Evolutionary conservation across 768 basidiomycete species (phyloP).

Genomic region (Kwoniella dejecticola): DNA sequence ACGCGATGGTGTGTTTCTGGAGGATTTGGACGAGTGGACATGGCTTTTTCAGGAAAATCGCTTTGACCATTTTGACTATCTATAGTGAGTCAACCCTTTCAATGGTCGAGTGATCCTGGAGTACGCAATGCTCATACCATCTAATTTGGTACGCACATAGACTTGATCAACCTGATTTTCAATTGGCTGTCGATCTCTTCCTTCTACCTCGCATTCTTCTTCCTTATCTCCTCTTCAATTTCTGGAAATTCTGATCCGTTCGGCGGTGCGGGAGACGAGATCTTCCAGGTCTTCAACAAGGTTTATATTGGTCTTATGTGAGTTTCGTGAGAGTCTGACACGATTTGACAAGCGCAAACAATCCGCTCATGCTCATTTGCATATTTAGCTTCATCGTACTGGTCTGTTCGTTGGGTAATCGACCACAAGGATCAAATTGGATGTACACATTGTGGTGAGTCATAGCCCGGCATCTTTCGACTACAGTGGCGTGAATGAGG

Average conservation of each 20-base stretch:
- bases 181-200: slow-evolving; percentile 49
- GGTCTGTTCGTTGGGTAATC: slow-evolving; percentile 74
- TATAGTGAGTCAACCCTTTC: slow-evolving; percentile 44
- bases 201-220: slow-evolving; percentile 62
- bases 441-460: slow-evolving; percentile 67
- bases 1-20: slow-evolving; percentile 49
- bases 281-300: slow-evolving; percentile 75
- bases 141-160: slow-evolving; percentile 3
- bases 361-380: neutral
- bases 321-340: slow-evolving; percentile 56
- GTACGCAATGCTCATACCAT: neutral
- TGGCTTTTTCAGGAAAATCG: slow-evolving; percentile 48
- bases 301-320: slow-evolving; percentile 83
- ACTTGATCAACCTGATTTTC: slow-evolving; percentile 50
- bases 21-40: slow-evolving; percentile 54
- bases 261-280: slow-evolving; percentile 68
- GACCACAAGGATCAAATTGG: slow-evolving; percentile 83
- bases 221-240: slow-evolving; percentile 82
- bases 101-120: too few relatives aligned
- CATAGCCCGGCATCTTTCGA: too few relatives aligned
- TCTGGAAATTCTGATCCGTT: slow-evolving; percentile 68
- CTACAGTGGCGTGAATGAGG: too few relatives aligned
- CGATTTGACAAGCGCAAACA: neutral
- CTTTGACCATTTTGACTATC: slow-evolving; percentile 42
- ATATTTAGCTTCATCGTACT: slow-evolving; percentile 37